Conservation (phyloP, 805 yeast species). For the Saccharomycopsis sp. region DNA sequence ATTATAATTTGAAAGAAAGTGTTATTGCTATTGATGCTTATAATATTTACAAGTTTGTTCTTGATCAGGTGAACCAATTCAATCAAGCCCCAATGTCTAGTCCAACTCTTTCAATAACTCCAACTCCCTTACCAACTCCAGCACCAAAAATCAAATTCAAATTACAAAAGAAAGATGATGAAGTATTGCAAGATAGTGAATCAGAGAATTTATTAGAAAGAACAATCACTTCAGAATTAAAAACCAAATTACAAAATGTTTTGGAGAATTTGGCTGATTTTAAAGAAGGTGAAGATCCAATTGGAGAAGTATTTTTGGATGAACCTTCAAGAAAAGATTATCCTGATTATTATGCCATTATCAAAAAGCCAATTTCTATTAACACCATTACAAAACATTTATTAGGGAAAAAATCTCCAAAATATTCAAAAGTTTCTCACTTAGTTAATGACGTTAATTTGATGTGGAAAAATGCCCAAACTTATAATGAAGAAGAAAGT, state of each 20-base stretch:
- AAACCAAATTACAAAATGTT: conserved; percentile 5
- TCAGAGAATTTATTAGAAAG: conserved; percentile 1
- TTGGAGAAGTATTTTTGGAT: conserved; percentile 65
- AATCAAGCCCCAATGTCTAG: neutral
- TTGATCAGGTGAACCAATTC: conserved; percentile 34
- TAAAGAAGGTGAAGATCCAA: conserved; percentile 22
- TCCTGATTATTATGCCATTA: conserved; percentile 72
- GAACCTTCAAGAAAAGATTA: conserved; percentile 60
- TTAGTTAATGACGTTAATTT: conserved; percentile 49
- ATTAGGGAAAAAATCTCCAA: conserved; percentile 29
- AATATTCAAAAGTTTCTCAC: conserved; percentile 43
- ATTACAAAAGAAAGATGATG: neutral
- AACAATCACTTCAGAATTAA: conserved; percentile 5
- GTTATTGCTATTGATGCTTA: conserved; percentile 59
- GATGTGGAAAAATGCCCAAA: conserved; percentile 70
- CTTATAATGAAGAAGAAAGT: conserved; percentile 66
- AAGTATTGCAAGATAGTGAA: neutral
- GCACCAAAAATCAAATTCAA: conserved; percentile 3
- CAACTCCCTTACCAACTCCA: neutral
- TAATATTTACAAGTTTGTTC: conserved; percentile 45
- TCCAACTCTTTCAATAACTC: neutral
- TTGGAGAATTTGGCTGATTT: conserved; percentile 21
- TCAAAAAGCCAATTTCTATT: conserved; percentile 68
- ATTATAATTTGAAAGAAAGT: conserved; percentile 58
- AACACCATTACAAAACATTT: conserved; percentile 44